Conservation (phyloP, 192 early-diverging fungal species). For the Pilobolus umbonatus region DNA sequence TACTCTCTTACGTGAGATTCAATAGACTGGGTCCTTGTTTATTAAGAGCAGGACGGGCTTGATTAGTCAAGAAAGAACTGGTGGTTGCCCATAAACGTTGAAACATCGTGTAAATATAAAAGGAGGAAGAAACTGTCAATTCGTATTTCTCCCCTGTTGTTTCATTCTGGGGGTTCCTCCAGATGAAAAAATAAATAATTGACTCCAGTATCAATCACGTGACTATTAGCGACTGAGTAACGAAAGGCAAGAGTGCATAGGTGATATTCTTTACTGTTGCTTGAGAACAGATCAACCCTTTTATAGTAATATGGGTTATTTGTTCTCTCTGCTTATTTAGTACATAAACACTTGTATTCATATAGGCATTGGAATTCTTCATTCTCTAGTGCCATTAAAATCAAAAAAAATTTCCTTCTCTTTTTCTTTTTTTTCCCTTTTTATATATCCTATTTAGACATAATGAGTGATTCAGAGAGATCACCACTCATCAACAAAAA, state of each 20-base stretch:
- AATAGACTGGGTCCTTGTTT: constrained; percentile 5
- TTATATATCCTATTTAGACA: background rate
- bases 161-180: no score
- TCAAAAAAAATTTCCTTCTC: background rate
- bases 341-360: no score
- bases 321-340: no score
- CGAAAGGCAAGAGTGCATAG: no score
- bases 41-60: constrained; percentile 5
- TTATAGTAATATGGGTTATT: no score
- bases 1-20: constrained; percentile 7
- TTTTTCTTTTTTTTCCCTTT: constrained; percentile 1
- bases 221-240: no score
- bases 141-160: background rate
- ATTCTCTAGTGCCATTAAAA: no score
- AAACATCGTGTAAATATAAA: constrained; percentile 7
- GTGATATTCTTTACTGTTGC: no score
- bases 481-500: constrained; percentile 9
- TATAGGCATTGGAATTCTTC: no score
- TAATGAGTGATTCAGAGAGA: constrained; percentile 6
- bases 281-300: no score
- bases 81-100: constrained; percentile 15
- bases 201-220: no score
- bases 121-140: background rate
- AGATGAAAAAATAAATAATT: no score
- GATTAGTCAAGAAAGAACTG: background rate